phyloP scores from a whole-genome alignment of 2,329 filamentous ascomycete genomes.

The Aspergillus udagawae region DNA sequence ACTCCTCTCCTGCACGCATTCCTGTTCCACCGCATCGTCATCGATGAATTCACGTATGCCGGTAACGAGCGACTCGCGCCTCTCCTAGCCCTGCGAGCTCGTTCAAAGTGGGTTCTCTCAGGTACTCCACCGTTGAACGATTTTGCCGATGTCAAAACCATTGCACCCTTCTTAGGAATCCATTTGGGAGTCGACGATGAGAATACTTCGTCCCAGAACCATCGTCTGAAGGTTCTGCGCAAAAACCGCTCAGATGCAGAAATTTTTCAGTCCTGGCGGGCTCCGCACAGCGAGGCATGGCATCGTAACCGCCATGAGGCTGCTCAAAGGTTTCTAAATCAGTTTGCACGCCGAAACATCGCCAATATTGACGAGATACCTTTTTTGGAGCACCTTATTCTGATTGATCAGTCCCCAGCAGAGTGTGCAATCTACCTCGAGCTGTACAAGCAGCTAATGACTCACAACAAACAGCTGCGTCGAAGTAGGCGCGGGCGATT shows the following conservation, averaged over 20 bases:
- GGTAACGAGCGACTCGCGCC: conserved; percentile 40
- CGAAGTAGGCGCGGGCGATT: conserved; percentile 21
- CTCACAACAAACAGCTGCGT: conserved; percentile 45
- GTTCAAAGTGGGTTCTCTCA: conserved; percentile 59
- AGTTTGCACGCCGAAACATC: conserved; percentile 48
- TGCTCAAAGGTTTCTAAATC: conserved; percentile 54
- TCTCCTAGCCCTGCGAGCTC: conserved; percentile 45
- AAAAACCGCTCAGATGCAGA: conserved; percentile 44
- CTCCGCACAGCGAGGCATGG: conserved; percentile 49
- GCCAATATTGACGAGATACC: conserved; percentile 45
- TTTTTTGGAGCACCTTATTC: conserved; percentile 41
- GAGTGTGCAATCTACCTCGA: conserved; percentile 55
- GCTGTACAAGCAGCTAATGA: conserved; percentile 51
- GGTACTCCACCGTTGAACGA: conserved; percentile 58
- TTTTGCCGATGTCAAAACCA: conserved; percentile 57
- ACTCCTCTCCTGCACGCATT: conserved; percentile 56
- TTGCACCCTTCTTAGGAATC: conserved; percentile 54
- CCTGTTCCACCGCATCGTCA: conserved; percentile 55
- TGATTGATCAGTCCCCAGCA: conserved; percentile 42
- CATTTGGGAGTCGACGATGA: conserved; percentile 54
- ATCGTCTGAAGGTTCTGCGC: conserved; percentile 37
- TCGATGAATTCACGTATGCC: conserved; percentile 63
- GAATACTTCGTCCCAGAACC: conserved; percentile 41
- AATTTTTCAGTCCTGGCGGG: conserved; percentile 51
- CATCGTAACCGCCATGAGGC: conserved; percentile 48